These are phyloP conservation scores for Cladosporium sp. DNA, from an alignment of 2,329 filamentous ascomycete genomes.

Conservation along the genomic window DNA sequence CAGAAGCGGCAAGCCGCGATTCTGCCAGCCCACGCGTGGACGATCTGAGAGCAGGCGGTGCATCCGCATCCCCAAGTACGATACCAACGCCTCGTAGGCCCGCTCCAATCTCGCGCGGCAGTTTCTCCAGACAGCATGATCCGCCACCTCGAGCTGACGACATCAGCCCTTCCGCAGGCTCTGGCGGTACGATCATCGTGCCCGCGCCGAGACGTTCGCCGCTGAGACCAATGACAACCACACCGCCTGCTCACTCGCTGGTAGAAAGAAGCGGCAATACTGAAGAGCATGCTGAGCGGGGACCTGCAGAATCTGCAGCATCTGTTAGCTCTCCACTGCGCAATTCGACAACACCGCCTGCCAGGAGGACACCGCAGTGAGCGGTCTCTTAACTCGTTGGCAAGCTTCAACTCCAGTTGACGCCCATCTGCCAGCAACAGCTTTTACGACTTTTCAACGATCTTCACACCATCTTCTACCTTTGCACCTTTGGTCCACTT, in stretches of 20 bases:
- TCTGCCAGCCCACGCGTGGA: conserved; percentile 2
- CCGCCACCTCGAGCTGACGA: conserved; percentile 26
- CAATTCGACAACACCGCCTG: background rate
- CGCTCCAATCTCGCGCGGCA: background rate
- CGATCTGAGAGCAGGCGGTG: conserved; percentile 11
- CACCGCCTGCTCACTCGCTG: background rate
- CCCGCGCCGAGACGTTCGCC: conserved; percentile 21
- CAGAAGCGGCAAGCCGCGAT: conserved; percentile 1
- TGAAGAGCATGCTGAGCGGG: background rate
- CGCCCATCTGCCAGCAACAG: background rate
- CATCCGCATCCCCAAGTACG: conserved; percentile 14
- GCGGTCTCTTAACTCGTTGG: background rate
- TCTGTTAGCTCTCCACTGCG: background rate
- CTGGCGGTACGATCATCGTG: conserved; percentile 19
- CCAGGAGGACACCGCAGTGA: background rate
- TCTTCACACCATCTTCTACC: background rate
- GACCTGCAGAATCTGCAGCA: background rate
- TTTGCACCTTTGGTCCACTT: background rate
- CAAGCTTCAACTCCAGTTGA: background rate
- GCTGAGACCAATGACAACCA: conserved; percentile 6
- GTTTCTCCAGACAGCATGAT: conserved; percentile 6
- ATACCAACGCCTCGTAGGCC: conserved; percentile 6
- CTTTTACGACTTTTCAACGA: background rate
- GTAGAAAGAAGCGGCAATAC: background rate
- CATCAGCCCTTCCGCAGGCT: conserved; percentile 21